A percentile compares a stretch with the other conserved stretches of the same genome.
Evolutionary conservation across 768 basidiomycete species (phyloP).

Genomic region (Leccinum imitatum): DNA sequence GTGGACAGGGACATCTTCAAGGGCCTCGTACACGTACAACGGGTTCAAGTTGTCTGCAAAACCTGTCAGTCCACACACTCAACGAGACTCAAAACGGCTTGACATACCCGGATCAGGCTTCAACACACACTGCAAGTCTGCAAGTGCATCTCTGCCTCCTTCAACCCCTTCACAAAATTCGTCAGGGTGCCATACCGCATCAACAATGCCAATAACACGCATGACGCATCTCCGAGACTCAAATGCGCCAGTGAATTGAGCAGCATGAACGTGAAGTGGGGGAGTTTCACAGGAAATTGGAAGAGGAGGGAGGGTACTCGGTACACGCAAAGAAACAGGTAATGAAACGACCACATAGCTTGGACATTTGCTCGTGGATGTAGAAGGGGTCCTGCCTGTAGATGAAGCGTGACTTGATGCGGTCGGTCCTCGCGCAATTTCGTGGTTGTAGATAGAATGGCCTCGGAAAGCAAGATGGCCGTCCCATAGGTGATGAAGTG

Average conservation of each 20-base stretch:
- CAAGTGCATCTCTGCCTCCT: slow-evolving; percentile 65
- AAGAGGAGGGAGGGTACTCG: no score
- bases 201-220: slow-evolving; percentile 56
- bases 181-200: slow-evolving; percentile 73
- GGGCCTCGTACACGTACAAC: slow-evolving; percentile 88
- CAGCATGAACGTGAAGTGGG: slow-evolving; percentile 63
- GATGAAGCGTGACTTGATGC: no score
- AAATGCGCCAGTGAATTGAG: slow-evolving; percentile 79
- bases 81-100: slow-evolving; percentile 4
- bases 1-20: slow-evolving; percentile 84
- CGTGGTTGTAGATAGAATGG: no score
- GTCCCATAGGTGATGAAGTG: no score
- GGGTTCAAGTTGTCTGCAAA: slow-evolving; percentile 80
- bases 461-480: no score
- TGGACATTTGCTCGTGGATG: no score
- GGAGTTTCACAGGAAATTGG: no score
- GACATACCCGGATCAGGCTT: slow-evolving; percentile 85
- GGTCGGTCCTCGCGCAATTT: no score
- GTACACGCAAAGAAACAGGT: no score
- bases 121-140: slow-evolving; percentile 65
- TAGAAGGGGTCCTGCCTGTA: no score
- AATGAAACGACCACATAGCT: no score
- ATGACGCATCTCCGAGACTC: slow-evolving; percentile 67
- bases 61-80: neutral
- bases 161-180: slow-evolving; percentile 80